These are phyloP conservation scores for Linum lewisii DNA, from an alignment of 345 rosid genomes.

Conservation along the genomic window DNA sequence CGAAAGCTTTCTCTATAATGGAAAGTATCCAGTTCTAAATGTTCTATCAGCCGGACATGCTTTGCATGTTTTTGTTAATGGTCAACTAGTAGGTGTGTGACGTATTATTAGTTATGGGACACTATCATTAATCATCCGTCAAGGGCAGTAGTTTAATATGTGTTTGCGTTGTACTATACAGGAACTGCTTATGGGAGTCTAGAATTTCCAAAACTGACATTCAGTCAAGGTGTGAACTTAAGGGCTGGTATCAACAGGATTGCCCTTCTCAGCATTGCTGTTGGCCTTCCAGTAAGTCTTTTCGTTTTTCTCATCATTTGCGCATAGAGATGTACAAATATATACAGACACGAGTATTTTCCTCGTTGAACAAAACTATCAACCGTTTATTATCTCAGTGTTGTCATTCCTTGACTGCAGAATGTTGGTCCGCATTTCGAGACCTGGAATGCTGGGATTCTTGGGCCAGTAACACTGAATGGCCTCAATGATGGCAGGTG, in stretches of 20 bases:
- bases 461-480: slow-evolving; percentile 72
- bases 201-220: slow-evolving; percentile 80
- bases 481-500: slow-evolving; percentile 75
- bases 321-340: not conserved
- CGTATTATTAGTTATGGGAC: not conserved
- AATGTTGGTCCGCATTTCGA: slow-evolving; percentile 97
- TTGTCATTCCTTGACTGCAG: slow-evolving; percentile 29
- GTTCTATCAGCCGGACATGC: slow-evolving; percentile 75
- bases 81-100: slow-evolving; percentile 56
- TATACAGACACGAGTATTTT: not conserved
- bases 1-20: slow-evolving; percentile 28
- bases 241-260: slow-evolving; percentile 83
- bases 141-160: not conserved
- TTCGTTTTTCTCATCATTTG: slow-evolving; percentile 12
- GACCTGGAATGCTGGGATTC: slow-evolving; percentile 94
- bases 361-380: too few species aligned
- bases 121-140: not conserved
- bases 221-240: slow-evolving; percentile 53
- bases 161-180: slow-evolving; percentile 17
- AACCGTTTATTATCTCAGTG: slow-evolving; percentile 5
- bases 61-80: slow-evolving; percentile 62
- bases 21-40: slow-evolving; percentile 32
- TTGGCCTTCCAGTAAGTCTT: slow-evolving; percentile 83
- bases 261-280: slow-evolving; percentile 77
- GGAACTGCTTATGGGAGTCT: slow-evolving; percentile 90